Evolutionary conservation across 148 eudicot species (phyloP).

Genomic region (Arbutus unedo): DNA sequence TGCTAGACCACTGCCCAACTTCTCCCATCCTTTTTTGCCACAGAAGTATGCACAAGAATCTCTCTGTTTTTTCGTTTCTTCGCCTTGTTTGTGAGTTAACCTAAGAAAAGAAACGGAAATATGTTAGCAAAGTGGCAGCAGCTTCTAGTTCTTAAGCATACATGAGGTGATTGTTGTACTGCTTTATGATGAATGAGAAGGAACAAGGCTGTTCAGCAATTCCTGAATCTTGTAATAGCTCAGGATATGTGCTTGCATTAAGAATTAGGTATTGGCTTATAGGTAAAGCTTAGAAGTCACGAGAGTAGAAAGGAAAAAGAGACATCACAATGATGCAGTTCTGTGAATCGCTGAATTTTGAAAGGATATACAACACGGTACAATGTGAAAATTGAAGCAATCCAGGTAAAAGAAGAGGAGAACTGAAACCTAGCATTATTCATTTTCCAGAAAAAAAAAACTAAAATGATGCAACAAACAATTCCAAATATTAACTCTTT

Average conservation of each 20-base stretch:
- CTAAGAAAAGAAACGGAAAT: not conserved
- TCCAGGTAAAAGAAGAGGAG: not conserved
- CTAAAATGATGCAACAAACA: not conserved
- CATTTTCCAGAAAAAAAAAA: no score
- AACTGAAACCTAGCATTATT: no score
- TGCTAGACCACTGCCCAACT: not conserved
- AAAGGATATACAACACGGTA: not conserved
- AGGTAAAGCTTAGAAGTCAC: no score
- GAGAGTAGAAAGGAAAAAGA: no score
- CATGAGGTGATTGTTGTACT: not conserved
- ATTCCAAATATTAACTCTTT: no score
- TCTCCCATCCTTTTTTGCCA: not conserved
- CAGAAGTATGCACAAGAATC: not conserved
- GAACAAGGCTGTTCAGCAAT: not conserved
- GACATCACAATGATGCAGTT: no score
- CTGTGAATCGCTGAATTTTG: no score
- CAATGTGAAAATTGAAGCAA: not conserved
- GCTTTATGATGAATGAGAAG: not conserved
- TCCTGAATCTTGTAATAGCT: not conserved
- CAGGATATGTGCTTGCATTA: not conserved
- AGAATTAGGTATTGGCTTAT: not conserved
- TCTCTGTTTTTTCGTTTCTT: not conserved
- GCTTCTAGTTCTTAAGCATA: no score
- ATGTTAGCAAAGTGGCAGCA: not conserved
- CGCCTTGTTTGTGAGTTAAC: not conserved